Evolutionary conservation across 768 basidiomycete genomes (phyloP).

Genomic region (Pisolithus marmoratus): DNA sequence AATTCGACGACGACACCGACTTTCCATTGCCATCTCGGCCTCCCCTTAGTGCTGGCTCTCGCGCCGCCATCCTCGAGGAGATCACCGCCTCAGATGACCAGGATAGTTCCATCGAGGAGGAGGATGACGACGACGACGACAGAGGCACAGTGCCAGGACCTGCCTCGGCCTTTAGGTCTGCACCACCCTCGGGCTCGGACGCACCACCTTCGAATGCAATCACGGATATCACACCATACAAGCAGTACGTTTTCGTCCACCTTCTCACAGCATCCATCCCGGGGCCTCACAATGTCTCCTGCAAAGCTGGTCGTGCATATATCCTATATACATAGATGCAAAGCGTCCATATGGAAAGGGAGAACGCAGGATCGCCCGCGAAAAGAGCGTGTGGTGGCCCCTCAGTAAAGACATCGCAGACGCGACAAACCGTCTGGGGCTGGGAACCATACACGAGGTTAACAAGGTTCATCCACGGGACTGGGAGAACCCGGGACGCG

Average conservation of each 20-base stretch:
- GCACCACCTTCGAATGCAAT: constrained; percentile 35
- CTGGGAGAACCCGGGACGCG: constrained; percentile 97
- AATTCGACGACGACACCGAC: constrained; percentile 95
- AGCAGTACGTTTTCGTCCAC: constrained; percentile 49
- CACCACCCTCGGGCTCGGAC: constrained; percentile 12
- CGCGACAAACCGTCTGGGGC: constrained; percentile 68
- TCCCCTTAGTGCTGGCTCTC: constrained; percentile 59
- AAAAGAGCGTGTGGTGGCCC: constrained; percentile 90
- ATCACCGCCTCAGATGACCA: constrained; percentile 53
- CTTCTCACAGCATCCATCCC: background rate
- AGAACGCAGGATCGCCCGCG: constrained; percentile 72
- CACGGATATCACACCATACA: constrained; percentile 78
- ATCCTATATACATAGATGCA: constrained; percentile 95
- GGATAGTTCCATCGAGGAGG: constrained; percentile 19
- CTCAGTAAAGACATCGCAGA: constrained; percentile 89
- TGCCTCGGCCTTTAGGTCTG: constrained; percentile 43
- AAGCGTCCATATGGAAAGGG: constrained; percentile 84
- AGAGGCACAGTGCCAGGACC: constrained; percentile 42
- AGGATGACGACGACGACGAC: constrained; percentile 23
- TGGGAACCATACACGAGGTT: constrained; percentile 83
- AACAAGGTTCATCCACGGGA: constrained; percentile 89
- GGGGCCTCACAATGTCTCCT: constrained; percentile 6
- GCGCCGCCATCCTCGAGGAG: constrained; percentile 77
- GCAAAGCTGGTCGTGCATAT: constrained; percentile 83
- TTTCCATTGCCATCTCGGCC: constrained; percentile 69